Evolutionary conservation across 331 rosid species (phyloP), one percentile per base, ranked within the genome.

Genomic region (Acacia concinna): DNA sequence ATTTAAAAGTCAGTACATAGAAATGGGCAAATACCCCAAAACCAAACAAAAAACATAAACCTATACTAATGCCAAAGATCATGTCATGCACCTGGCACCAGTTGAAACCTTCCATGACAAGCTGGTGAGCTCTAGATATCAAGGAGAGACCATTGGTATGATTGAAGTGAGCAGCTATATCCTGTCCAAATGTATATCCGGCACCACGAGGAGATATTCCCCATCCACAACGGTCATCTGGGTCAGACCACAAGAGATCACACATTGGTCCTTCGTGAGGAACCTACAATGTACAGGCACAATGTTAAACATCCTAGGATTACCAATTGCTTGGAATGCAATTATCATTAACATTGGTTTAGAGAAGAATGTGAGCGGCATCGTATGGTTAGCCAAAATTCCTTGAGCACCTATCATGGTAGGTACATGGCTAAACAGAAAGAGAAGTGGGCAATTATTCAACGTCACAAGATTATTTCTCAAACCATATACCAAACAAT

Each of bases 251-350:
- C 77, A 95, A 86, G 72, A 95, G 97, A 71, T 95, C 99, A 72
- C 99, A 95, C 99, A 95, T 95, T 2, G 99, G 99, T 78, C 99
- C 99, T 90, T 95, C 99, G 51, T 95, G 99, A 7, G 99, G 99
- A 87, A 93, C 97, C 99, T 95, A 82, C 44, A 84, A 77, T 43
- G 75, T 78, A 75, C 56, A 74, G 56, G 46, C 62, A 51, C 46
- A 41, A 40, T 27, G 47, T 83, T 71, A 85, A 74, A 23, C 66
- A 68, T 5, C 21, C 12, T 46, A 32, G 69, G 15, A 41, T 17
- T 21, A 54, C 40, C 12, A 69, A n/a, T 14, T 69, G 46, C 62
- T 57, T 74, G 56, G 81, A 40, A 70, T 73, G 49, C 34, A 74
- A 3, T 77, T 37, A 73, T 81, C 17, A 17, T 51, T 11, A 51